Conservation (phyloP, 371 early-diverging fungal species). For the Mucor ambiguus region DNA sequence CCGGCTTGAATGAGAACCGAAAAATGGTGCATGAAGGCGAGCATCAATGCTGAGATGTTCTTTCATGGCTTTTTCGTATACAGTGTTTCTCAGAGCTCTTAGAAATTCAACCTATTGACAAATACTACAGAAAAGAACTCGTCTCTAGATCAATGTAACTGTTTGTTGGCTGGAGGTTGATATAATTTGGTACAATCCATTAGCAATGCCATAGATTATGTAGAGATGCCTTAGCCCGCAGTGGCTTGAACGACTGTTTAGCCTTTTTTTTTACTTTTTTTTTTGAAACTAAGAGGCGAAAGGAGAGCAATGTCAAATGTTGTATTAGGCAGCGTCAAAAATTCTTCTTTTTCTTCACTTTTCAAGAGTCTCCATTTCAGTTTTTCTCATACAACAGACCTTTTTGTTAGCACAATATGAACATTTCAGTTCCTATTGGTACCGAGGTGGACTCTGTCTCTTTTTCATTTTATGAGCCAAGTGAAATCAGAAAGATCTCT, state of each 20-base stretch:
- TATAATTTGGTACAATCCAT: too few species aligned
- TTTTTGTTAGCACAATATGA: constrained; percentile 47
- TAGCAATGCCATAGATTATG: too few species aligned
- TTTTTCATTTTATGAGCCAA: constrained; percentile 90
- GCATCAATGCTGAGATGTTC: too few species aligned
- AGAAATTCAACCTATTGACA: too few species aligned
- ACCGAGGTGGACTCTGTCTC: constrained; percentile 71
- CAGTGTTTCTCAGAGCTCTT: too few species aligned
- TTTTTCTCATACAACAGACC: background rate
- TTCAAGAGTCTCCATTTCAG: background rate
- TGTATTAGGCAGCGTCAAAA: constrained; percentile 1
- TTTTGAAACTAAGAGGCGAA: constrained; percentile 14
- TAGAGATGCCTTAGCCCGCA: too few species aligned
- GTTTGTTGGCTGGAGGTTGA: too few species aligned
- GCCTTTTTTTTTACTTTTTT: constrained; percentile 10
- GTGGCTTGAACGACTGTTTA: constrained; percentile 13
- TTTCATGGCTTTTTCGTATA: too few species aligned
- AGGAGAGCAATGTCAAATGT: constrained; percentile 1
- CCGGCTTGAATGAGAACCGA: too few species aligned
- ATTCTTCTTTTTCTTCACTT: constrained; percentile 11
- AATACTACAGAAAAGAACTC: too few species aligned
- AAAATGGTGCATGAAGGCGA: too few species aligned
- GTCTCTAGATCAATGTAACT: too few species aligned
- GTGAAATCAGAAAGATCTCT: constrained; percentile 94
- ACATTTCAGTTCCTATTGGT: constrained; percentile 70